Evolutionary conservation across 805 yeast genomes (phyloP).

Genomic region (Candida patagonica): DNA sequence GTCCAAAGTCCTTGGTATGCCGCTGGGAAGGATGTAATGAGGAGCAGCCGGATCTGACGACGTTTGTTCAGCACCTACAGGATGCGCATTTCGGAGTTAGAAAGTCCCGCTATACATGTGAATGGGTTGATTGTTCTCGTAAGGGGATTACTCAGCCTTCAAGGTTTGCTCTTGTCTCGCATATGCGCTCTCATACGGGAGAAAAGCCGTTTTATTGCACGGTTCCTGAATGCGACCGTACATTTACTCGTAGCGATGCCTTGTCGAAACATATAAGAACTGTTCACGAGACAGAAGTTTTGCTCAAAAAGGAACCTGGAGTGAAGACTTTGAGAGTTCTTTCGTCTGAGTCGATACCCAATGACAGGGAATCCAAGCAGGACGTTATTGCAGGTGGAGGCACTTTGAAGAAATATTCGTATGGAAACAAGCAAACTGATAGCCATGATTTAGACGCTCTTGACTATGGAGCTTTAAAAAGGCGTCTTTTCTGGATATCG

Average conservation of each 20-base stretch:
- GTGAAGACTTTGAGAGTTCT: background rate
- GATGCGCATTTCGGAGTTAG: constrained; percentile 31
- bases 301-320: background rate
- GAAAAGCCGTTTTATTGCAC: constrained; percentile 59
- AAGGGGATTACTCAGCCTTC: constrained; percentile 45
- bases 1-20: constrained; percentile 25
- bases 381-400: constrained; percentile 4
- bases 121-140: constrained; percentile 52
- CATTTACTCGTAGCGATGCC: constrained; percentile 52
- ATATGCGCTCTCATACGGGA: constrained; percentile 56
- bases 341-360: constrained; percentile 5
- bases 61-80: constrained; percentile 34
- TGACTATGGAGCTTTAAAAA: constrained; percentile 15
- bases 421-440: background rate
- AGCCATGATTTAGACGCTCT: constrained; percentile 11
- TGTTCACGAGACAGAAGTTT: constrained; percentile 34
- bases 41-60: constrained; percentile 28
- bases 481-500: constrained; percentile 27
- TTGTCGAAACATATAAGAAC: constrained; percentile 54
- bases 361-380: constrained; percentile 2
- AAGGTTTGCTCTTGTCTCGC: constrained; percentile 50
- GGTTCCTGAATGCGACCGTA: constrained; percentile 55
- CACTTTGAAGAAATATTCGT: constrained; percentile 1
- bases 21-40: constrained; percentile 32
- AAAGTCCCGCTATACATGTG: constrained; percentile 39